Conservation (phyloP, 345 rosid species). For the Salix purpurea region DNA sequence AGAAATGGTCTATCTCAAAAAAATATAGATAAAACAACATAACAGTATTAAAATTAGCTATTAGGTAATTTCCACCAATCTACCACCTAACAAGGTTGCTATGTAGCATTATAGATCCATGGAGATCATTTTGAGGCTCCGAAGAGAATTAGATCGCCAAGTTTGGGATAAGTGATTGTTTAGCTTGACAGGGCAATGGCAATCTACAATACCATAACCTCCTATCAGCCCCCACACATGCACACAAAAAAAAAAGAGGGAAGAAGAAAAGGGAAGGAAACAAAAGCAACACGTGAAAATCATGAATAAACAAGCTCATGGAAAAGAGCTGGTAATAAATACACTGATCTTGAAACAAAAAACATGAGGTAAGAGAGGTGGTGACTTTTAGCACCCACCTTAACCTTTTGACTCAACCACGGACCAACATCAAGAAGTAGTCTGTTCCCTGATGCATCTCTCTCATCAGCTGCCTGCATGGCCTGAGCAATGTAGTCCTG, state of each 20-base stretch:
- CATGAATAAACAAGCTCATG: neutral
- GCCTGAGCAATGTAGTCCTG: conserved; percentile 72
- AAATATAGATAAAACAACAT: neutral
- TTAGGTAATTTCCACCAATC: neutral
- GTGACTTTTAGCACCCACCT: conserved; percentile 38
- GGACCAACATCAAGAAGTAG: conserved; percentile 86
- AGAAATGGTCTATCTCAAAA: neutral
- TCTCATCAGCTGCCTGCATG: conserved; percentile 42
- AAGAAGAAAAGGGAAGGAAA: too few species aligned
- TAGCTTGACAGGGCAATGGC: neutral
- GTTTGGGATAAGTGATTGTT: neutral
- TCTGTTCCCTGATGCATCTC: conserved; percentile 88
- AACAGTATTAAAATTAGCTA: neutral
- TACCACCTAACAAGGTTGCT: neutral
- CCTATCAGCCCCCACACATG: too few species aligned
- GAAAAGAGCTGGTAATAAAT: neutral
- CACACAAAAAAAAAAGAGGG: too few species aligned
- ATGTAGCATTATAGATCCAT: neutral
- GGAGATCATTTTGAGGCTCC: neutral
- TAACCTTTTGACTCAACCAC: conserved; percentile 82
- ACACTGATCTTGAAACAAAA: conserved; percentile 4
- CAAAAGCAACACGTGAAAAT: too few species aligned
- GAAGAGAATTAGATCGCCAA: neutral
- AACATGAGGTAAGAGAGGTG: neutral
- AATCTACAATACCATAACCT: neutral